Evolutionary conservation across 2,329 filamentous ascomycete genomes (phyloP).

Genomic region (Coniella lustricola): DNA sequence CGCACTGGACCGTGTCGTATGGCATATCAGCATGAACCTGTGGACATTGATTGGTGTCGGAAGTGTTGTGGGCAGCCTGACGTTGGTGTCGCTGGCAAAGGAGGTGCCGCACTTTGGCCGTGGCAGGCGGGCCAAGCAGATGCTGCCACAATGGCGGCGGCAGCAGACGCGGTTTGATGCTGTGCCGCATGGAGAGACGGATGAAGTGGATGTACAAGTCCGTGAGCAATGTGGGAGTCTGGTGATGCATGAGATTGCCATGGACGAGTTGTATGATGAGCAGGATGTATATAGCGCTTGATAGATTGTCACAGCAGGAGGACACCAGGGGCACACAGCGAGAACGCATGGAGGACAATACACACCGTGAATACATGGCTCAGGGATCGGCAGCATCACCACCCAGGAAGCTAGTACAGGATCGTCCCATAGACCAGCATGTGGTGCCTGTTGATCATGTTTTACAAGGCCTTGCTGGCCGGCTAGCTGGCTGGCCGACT

Average conservation of each 20-base stretch:
- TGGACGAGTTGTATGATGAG: constrained; percentile 6
- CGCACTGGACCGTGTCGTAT: constrained; percentile 26
- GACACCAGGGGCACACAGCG: neutral
- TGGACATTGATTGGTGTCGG: constrained; percentile 6
- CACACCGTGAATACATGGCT: no score
- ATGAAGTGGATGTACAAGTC: no score
- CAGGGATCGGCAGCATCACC: no score
- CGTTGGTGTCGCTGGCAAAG: constrained; percentile 8
- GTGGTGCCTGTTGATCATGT: no score
- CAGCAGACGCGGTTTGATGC: neutral
- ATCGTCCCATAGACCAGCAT: no score
- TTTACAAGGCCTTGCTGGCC: no score
- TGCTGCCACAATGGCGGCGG: no score
- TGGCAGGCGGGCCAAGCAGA: no score
- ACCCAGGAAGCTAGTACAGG: no score
- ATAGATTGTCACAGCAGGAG: no score
- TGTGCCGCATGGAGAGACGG: neutral
- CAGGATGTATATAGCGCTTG: neutral
- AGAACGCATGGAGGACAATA: neutral
- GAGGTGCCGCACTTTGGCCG: neutral
- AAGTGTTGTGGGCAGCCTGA: constrained; percentile 4
- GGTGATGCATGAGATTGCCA: neutral
- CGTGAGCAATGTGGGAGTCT: neutral
- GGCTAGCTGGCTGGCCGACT: no score
- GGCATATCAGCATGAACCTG: constrained; percentile 5